Evolutionary conservation across 177 flowering plant genomes (phyloP), one percentile per base, ranked within the genome.

Genomic region (Vitis hybrid): DNA sequence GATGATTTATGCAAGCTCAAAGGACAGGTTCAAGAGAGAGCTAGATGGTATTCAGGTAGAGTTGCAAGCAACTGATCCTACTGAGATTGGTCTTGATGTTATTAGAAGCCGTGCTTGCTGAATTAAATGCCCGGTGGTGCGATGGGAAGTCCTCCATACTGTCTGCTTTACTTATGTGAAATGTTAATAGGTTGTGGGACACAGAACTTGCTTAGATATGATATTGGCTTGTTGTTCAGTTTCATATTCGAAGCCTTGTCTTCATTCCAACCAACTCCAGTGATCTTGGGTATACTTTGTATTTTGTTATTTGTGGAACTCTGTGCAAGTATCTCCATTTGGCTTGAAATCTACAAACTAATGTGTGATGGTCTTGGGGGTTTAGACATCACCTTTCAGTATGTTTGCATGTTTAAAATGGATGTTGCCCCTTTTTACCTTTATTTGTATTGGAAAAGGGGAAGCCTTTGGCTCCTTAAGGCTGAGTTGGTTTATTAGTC

Each of bases 31-130:
- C 72, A 88, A 85, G 78, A 83, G 92, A 70, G 92, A 88, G 79
- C 79, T 88, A 26, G 92, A 88, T 62, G 91, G 91, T 9, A 84
- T 87, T 73, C 91, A 87, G 85, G 78, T 87, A 60, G 96, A 89
- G 68, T 75, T 87, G 83, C 93, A 90, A 73, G 96, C 96, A 18
- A 87, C 93, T 39, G 93, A 89, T 78, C 91, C 91, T 39, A 82
- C 89, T 74, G 96, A 89, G 79, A 85, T 90, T 90, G 90, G 85
- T 22, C 86, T 90, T 55, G 93, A 90, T 78, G 93, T 90, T 51
- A 84, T 90, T 10, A 86, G 78, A 77, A 84, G 90, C 78, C 91
- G 96, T 4, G 83, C 89, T 45, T 65, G 26, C 67, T 90, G 70
- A 85, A 64, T 62, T 75, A 50, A 33, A 68, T 64, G 57, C 19